Conservation (phyloP, 2,329 filamentous ascomycete species). For the Fusarium sp. region DNA sequence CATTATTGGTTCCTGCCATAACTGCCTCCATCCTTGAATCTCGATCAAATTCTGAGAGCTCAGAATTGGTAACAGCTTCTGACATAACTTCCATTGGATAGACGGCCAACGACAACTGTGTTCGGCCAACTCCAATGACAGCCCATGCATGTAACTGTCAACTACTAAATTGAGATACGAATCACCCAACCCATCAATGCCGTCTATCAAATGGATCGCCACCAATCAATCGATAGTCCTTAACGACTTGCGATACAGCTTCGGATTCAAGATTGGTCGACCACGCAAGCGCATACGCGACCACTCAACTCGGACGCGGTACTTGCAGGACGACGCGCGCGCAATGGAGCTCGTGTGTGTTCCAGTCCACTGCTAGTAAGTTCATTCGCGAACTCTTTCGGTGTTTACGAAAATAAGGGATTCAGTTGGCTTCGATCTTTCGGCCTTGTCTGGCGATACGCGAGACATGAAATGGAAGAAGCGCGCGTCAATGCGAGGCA, state of each 20-base stretch:
- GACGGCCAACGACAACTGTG: constrained; percentile 12
- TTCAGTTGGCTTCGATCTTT: constrained; percentile 7
- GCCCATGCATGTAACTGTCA: background rate
- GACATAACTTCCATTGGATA: constrained; percentile 14
- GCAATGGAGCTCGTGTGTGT: constrained; percentile 10
- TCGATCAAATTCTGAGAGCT: constrained; percentile 15
- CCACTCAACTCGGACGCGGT: constrained; percentile 1
- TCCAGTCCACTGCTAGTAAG: background rate
- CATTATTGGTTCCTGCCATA: constrained; percentile 28
- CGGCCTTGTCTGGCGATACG: constrained; percentile 25
- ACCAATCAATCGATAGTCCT: constrained; percentile 28
- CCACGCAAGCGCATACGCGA: background rate
- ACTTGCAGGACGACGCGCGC: constrained; percentile 33
- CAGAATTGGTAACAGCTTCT: constrained; percentile 12
- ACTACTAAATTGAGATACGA: constrained; percentile 29
- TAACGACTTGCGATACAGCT: constrained; percentile 16
- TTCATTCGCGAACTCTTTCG: background rate
- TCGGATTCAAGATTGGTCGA: constrained; percentile 8
- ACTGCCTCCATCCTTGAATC: constrained; percentile 32
- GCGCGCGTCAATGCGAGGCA: constrained; percentile 46
- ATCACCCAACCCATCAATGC: background rate
- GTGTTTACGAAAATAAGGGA: constrained; percentile 17
- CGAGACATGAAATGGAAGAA: constrained; percentile 24
- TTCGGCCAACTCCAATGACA: constrained; percentile 18
- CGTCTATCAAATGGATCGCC: background rate